phyloP scores from a whole-genome alignment of 768 basidiomycete genomes.

The Tulasnella sp. region DNA sequence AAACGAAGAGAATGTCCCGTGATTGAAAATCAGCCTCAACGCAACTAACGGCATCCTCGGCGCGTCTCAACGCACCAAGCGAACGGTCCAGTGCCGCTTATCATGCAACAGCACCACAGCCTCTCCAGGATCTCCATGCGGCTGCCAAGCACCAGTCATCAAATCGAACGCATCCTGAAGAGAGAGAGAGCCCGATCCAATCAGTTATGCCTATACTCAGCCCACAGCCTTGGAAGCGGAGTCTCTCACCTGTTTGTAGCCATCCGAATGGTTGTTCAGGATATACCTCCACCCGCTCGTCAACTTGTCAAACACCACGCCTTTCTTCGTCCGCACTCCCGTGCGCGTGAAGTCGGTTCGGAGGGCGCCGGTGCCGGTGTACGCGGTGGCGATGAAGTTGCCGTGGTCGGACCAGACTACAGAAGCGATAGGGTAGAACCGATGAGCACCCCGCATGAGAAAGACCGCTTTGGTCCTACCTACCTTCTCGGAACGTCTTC shows the following conservation, averaged over 20 bases:
- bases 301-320: constrained; percentile 79
- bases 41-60: not conserved
- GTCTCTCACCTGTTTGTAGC: constrained; percentile 42
- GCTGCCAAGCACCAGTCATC: constrained; percentile 87
- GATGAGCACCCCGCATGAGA: not conserved
- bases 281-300: constrained; percentile 85
- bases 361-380: constrained; percentile 91
- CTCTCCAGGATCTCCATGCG: constrained; percentile 70
- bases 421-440: not conserved
- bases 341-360: constrained; percentile 97
- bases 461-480: constrained; percentile 44
- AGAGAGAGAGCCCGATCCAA: constrained; percentile 43
- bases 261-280: constrained; percentile 97
- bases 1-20: constrained; percentile 20
- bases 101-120: constrained; percentile 78
- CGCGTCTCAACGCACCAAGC: constrained; percentile 63
- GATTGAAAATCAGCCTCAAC: not conserved
- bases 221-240: not conserved
- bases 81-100: constrained; percentile 75
- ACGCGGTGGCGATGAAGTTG: constrained; percentile 87
- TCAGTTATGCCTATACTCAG: not conserved
- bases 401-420: constrained; percentile 98
- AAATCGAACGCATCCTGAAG: constrained; percentile 93
- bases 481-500: constrained; percentile 85
- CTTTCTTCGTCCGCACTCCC: constrained; percentile 81